A percentile compares a stretch with the other conserved stretches of the same genome.
phyloP scores from a whole-genome alignment of 2,329 filamentous ascomycete genomes.

The Penicillium sp. region DNA sequence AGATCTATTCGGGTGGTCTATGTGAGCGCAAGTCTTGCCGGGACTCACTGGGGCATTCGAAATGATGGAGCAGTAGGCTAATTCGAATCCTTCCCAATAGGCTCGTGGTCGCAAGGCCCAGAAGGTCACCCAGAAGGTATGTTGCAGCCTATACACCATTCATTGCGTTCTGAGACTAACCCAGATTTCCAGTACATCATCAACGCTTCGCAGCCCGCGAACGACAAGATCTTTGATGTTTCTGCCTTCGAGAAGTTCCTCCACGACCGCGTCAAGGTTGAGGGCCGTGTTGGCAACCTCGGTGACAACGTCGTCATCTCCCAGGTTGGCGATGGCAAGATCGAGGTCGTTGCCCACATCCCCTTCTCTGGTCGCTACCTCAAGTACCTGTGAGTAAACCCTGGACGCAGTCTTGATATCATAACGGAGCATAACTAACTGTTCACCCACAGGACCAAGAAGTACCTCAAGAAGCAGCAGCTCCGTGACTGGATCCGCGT shows the following conservation, averaged over 20 bases:
- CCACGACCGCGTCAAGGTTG: constrained; percentile 99
- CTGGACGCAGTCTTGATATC: background rate
- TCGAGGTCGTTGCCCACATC: constrained; percentile 95
- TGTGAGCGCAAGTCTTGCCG: constrained; percentile 1
- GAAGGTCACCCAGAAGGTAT: constrained; percentile 47
- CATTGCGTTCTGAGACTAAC: constrained; percentile 2
- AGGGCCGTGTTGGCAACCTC: constrained; percentile 92
- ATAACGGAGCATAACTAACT: background rate
- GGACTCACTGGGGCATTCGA: constrained; percentile 23
- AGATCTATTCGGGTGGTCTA: constrained; percentile 15
- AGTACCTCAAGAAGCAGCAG: constrained; percentile 99
- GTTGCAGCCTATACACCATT: constrained; percentile 10
- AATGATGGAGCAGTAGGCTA: constrained; percentile 84
- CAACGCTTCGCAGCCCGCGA: constrained; percentile 96
- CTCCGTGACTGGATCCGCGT: constrained; percentile 99
- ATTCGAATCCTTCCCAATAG: constrained; percentile 51
- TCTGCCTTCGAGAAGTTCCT: constrained; percentile 99
- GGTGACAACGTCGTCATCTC: constrained; percentile 87
- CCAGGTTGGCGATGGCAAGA: constrained; percentile 91
- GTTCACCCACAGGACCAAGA: constrained; percentile 72
- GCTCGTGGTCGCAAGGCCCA: constrained; percentile 44
- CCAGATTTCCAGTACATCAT: constrained; percentile 72
- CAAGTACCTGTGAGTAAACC: constrained; percentile 85
- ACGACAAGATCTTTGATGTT: constrained; percentile 99
- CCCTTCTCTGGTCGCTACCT: constrained; percentile 98